These are phyloP conservation scores for Backusella tarrabulga DNA, from an alignment of 192 early-diverging fungal species.

Conservation along the genomic window DNA sequence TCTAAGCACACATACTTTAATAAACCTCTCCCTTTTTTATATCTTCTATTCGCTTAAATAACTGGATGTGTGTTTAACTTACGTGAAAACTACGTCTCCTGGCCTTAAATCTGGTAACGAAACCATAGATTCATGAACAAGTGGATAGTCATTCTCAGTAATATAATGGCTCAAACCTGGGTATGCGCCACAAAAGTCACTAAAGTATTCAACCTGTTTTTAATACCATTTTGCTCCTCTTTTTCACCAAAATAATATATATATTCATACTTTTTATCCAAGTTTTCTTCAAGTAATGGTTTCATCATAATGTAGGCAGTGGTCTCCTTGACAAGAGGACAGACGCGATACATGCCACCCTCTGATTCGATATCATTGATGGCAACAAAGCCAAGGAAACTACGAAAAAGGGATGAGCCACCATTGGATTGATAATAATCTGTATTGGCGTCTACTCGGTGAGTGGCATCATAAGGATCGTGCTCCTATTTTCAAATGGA, in stretches of 20 bases:
- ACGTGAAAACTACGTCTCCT: conserved; percentile 38
- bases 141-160: conserved; percentile 21
- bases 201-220: neutral
- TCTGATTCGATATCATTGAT: conserved; percentile 19
- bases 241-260: neutral
- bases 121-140: conserved; percentile 28
- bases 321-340: conserved; percentile 24
- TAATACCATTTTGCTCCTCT: neutral
- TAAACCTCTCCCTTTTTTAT: neutral
- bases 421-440: conserved; percentile 19
- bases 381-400: conserved; percentile 33
- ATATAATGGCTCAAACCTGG: conserved; percentile 20
- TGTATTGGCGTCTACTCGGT: conserved; percentile 21
- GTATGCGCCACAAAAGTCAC: conserved; percentile 24
- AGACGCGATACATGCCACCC: conserved; percentile 25
- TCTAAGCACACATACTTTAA: neutral
- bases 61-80: neutral
- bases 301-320: conserved; percentile 31
- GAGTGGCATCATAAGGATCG: conserved; percentile 34
- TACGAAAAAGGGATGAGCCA: conserved; percentile 26
- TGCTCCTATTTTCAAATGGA: conserved; percentile 13
- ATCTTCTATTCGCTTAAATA: too few relatives aligned
- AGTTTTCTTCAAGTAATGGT: conserved; percentile 22
- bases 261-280: conserved; percentile 8
- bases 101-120: conserved; percentile 19